These are phyloP conservation scores for Chaetoceros tenuissimus DNA, from an alignment of 108 stramenopile species.

Conservation along the genomic window DNA sequence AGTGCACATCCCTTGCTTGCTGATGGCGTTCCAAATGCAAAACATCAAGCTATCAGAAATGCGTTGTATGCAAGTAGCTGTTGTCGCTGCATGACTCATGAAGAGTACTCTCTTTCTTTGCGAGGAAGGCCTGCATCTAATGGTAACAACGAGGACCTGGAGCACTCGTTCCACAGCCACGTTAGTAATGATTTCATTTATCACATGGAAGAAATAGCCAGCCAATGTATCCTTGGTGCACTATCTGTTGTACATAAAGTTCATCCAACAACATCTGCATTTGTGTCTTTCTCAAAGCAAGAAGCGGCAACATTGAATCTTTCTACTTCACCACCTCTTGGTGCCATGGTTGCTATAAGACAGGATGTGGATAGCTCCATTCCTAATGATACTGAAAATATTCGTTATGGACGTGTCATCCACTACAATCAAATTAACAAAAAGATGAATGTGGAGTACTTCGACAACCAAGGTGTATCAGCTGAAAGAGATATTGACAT, in stretches of 20 bases:
- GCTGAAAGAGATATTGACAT: conserved; percentile 19
- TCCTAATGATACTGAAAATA: background rate
- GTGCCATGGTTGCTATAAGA: background rate
- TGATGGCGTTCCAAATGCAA: conserved; percentile 50
- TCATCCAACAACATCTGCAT: conserved; percentile 44
- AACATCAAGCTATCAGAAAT: conserved; percentile 57
- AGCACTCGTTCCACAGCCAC: conserved; percentile 41
- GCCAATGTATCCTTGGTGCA: conserved; percentile 37
- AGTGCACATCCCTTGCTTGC: conserved; percentile 27
- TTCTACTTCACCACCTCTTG: background rate
- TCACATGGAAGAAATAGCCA: conserved; percentile 32
- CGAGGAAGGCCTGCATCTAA: conserved; percentile 6
- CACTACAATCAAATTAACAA: conserved; percentile 31
- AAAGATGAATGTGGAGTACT: conserved; percentile 26
- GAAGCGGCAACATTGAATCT: conserved; percentile 28
- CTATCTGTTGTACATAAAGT: conserved; percentile 39
- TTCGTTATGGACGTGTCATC: conserved; percentile 36
- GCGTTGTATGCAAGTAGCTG: conserved; percentile 48
- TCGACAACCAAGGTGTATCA: conserved; percentile 11
- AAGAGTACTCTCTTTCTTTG: conserved; percentile 15
- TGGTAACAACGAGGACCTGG: conserved; percentile 17
- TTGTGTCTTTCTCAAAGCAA: conserved; percentile 32
- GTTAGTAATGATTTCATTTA: conserved; percentile 50
- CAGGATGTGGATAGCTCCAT: background rate
- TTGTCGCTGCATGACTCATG: conserved; percentile 28